Evolutionary conservation across 169 alveolate species (phyloP).

Genomic region (Plasmodium inui): DNA sequence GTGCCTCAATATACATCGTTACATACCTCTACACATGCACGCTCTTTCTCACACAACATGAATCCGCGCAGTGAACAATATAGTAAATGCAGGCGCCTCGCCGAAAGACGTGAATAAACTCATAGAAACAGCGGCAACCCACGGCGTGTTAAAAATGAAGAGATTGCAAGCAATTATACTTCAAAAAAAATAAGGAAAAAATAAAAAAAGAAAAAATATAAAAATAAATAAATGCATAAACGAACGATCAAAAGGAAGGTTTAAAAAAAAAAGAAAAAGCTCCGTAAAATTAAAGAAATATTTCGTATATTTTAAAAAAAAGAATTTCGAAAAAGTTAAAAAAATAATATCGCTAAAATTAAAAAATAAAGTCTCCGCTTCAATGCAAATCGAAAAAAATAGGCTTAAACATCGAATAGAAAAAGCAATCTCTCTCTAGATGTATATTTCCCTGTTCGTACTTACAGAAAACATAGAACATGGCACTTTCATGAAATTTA

Average conservation of each 20-base stretch:
- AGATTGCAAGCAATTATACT: neutral
- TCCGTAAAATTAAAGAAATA: neutral
- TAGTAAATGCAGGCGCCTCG: neutral
- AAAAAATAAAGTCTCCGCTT: neutral
- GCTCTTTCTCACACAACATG: neutral
- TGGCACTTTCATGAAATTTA: neutral
- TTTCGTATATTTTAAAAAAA: neutral
- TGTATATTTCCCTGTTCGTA: constrained; percentile 1
- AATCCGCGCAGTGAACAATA: neutral
- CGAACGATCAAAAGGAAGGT: neutral
- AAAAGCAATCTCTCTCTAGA: neutral
- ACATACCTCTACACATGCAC: neutral
- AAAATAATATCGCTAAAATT: neutral
- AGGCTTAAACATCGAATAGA: neutral
- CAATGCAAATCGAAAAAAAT: neutral
- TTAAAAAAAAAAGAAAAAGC: no score
- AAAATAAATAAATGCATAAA: neutral
- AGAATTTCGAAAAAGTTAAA: no score
- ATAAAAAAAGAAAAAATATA: neutral
- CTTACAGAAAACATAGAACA: neutral
- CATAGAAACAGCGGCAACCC: neutral
- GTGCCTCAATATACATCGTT: neutral
- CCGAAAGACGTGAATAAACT: neutral
- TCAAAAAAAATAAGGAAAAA: neutral
- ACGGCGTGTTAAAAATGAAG: neutral